phyloP scores from a whole-genome alignment of 805 yeast genomes.

The Kuraishia capsulata region DNA sequence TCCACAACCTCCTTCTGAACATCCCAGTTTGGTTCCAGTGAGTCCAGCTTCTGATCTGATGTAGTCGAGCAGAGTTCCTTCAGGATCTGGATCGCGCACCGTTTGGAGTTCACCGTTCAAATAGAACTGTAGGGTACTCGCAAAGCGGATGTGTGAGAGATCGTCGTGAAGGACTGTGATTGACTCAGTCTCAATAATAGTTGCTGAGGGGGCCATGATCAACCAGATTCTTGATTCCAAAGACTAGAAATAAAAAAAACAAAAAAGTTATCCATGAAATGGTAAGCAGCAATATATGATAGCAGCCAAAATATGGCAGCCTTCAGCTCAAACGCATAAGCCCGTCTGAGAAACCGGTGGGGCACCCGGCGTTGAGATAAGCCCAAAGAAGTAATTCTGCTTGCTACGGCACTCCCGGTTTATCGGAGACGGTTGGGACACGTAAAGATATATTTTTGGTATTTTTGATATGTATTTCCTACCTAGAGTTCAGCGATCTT shows the following conservation, averaged over 20 bases:
- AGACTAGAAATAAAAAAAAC: not conserved
- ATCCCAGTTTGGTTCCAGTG: slow-evolving; percentile 37
- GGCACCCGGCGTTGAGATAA: no score
- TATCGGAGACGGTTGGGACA: no score
- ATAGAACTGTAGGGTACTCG: slow-evolving; percentile 21
- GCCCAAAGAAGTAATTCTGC: no score
- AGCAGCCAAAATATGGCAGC: no score
- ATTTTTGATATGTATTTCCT: no score
- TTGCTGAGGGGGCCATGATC: slow-evolving; percentile 16
- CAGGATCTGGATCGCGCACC: slow-evolving; percentile 30
- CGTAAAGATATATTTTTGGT: no score
- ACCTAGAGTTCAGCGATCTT: not conserved
- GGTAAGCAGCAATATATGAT: no score
- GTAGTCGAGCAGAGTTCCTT: slow-evolving; percentile 32
- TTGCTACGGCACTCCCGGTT: no score
- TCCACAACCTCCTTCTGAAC: slow-evolving; percentile 44
- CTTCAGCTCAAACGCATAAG: no score
- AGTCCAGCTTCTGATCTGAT: slow-evolving; percentile 26
- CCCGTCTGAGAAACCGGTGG: no score
- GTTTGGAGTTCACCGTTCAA: slow-evolving; percentile 28
- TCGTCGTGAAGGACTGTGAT: slow-evolving; percentile 13
- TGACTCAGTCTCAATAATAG: slow-evolving; percentile 9
- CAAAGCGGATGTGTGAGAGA: slow-evolving; percentile 16
- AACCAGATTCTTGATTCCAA: not conserved
- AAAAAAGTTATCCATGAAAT: no score